Evolutionary conservation across 208 protist genomes (phyloP).

Genomic region (Leishmania major): DNA sequence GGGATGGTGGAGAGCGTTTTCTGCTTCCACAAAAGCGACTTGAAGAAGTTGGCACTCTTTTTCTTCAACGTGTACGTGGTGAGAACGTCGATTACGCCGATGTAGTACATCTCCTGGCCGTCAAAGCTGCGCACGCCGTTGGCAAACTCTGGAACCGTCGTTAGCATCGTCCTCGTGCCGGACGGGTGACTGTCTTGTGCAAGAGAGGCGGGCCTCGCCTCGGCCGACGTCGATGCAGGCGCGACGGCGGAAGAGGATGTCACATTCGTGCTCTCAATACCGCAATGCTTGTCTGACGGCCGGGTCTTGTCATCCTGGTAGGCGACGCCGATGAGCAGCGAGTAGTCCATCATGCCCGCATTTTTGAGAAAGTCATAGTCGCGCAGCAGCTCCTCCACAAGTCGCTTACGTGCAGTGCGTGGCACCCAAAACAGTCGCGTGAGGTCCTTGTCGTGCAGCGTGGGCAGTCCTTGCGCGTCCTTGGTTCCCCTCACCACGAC

Average conservation of each 20-base stretch:
- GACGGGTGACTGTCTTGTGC: background rate
- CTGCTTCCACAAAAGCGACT: conserved; percentile 81
- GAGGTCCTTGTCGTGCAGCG: conserved; percentile 85
- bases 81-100: conserved; percentile 90
- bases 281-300: conserved; percentile 38
- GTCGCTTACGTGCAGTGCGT: conserved; percentile 30
- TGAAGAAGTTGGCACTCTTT: conserved; percentile 85
- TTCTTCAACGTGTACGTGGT: conserved; percentile 86
- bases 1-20: conserved; percentile 83
- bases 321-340: conserved; percentile 79
- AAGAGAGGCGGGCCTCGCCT: conserved; percentile 18
- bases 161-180: background rate
- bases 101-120: conserved; percentile 85
- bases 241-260: conserved; percentile 3
- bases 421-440: conserved; percentile 82
- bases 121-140: conserved; percentile 63
- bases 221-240: conserved; percentile 6
- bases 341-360: conserved; percentile 86
- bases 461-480: conserved; percentile 49
- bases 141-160: conserved; percentile 37
- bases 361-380: conserved; percentile 70
- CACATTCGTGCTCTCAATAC: conserved; percentile 54
- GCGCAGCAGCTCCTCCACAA: conserved; percentile 54
- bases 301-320: conserved; percentile 68
- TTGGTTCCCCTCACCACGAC: conserved; percentile 36